Evolutionary conservation across 768 basidiomycete genomes (phyloP), one percentile per base, ranked within the genome.

Genomic region (Termitomyces eurrhizus): DNA sequence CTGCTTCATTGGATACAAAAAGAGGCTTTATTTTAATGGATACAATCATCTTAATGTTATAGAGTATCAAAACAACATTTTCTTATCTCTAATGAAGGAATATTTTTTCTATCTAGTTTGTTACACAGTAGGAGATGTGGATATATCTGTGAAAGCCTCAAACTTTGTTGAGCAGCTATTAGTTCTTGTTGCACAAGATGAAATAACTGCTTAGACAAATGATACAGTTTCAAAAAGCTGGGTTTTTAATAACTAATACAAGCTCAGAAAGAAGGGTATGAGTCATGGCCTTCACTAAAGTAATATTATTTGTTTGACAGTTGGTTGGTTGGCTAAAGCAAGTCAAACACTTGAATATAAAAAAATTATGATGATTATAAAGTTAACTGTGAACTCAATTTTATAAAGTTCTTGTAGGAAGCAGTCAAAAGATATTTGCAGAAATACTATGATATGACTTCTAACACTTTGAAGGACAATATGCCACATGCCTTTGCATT

Each of bases 131-230:
- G 21, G 21, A 21, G 21, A 21, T 21, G 21, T 21, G 5, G 61
- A 63, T 3, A 42, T 55, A 13, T 44, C 59, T 55, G 53, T 68
- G 39, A 54, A 52, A 16, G 42, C 11, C 16, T 8, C 9, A 29
- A 67, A 67, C 57, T 64, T 46, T 65, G 70, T 63, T 13, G 70
- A 72, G 58, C 61, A 57, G 11, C 64, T 56, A 4, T 49, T 73
- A 45, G 74, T 76, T 52, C 65, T 70, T 18, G 61, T 64, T 46
- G 68, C 65, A 35, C 78, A 73, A 58, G 78, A 76, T 62, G 73
- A 80, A 59, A 78, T 77, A 72, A 78, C 73, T 2, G 69, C 70
- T 1, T 76, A 81, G 54, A 69, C 74, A 51, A 69, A 80, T 65
- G 71, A 79, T 78, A 76, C 21, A 21, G 21, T 21, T 21, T 21